Evolutionary conservation across 805 yeast genomes (phyloP), one percentile per base, ranked within the genome.

Genomic region (Suhomyces kilbournensis): DNA sequence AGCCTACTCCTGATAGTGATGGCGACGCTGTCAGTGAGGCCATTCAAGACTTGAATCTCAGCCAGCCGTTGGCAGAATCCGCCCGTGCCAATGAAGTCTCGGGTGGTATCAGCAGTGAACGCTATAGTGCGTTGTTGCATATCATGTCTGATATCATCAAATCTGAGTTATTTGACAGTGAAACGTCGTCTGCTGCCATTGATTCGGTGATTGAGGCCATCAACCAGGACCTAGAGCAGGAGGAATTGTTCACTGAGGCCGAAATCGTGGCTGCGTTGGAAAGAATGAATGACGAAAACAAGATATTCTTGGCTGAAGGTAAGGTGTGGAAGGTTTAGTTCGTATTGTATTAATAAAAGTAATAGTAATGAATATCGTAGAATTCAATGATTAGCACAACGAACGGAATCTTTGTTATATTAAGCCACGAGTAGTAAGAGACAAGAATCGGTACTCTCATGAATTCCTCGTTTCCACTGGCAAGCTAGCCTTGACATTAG

Each of bases 161-260:
- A 26, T 65, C 74, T n/a, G 65, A 63, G 25, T 56, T 70, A 48
- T 68, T 72, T 52, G 69, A 67, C 42, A 69, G 66, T 51, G 69
- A 63, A 20, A 54, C 62, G 12, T 69, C 67, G 42, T 58, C 74
- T 5, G 72, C 74, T 26, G 60, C 72, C 8, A 53, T 62, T 28
- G 74, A 71, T 46, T 63, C 57, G 15, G 72, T 73, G 14, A 56
- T 63, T 2, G 68, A 61, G 25, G 64, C 66, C 20, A 58, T 74
- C 46, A 75, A 75, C 56, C 70, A 61, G 44, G 67, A 57, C 43
- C 59, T 74, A 50, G 65, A 68, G 20, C 78, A 74, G 58, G 79
- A 75, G 53, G 78, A 75, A 49, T 55, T 62, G 17, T 75, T 73
- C 56, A 53, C 58, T 26, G 53, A 53, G 4, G 56, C 50, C 15